Conservation (phyloP, 306 rosid species). For the Cicer judaicum region DNA sequence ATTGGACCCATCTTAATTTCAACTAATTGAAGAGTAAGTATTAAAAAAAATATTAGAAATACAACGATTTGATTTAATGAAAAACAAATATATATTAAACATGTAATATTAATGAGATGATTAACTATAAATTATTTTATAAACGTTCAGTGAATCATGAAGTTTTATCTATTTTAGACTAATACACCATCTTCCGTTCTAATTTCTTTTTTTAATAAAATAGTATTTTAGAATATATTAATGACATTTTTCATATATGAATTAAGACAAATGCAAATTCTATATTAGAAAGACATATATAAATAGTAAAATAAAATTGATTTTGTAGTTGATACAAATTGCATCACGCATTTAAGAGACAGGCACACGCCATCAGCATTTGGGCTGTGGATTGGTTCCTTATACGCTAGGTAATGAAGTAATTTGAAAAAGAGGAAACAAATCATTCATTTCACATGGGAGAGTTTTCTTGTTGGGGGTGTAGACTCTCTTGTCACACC, state of each 20-base stretch:
- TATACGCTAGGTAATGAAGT: conserved; percentile 17
- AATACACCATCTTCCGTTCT: too few species aligned
- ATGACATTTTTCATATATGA: not conserved
- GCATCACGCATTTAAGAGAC: conserved; percentile 21
- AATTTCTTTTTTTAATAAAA: too few species aligned
- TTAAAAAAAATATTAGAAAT: too few species aligned
- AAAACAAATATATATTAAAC: too few species aligned
- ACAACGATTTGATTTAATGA: too few species aligned
- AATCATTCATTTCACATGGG: conserved; percentile 46
- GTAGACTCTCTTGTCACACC: conserved; percentile 27
- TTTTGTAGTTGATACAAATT: not conserved
- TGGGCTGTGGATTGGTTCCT: conserved; percentile 23
- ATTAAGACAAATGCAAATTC: not conserved
- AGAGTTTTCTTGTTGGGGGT: conserved; percentile 38
- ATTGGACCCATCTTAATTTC: too few species aligned
- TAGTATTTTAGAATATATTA: too few species aligned
- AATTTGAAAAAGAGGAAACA: conserved; percentile 21
- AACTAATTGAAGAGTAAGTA: too few species aligned
- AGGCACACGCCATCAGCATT: conserved; percentile 42
- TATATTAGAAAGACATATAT: not conserved
- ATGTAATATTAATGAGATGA: too few species aligned
- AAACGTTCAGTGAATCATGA: too few species aligned
- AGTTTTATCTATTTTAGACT: too few species aligned
- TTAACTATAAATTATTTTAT: too few species aligned
- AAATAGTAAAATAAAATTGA: not conserved